These are phyloP conservation scores for Dendrocalamus latiflorus DNA, from an alignment of 202 grass and related monocot species.

Conservation along the genomic window DNA sequence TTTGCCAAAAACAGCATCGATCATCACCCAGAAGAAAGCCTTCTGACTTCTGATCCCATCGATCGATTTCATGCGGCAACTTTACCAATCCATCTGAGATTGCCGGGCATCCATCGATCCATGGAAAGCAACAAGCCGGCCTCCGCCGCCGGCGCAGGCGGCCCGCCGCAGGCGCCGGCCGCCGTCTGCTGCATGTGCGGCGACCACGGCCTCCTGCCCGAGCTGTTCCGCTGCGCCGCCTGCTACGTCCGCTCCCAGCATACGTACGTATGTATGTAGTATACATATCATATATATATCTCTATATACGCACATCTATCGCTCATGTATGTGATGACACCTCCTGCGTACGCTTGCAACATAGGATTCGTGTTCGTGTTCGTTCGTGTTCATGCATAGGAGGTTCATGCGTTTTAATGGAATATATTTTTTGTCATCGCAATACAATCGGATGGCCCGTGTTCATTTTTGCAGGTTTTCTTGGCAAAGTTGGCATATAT, in stretches of 20 bases:
- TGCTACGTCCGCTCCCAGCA: conserved; percentile 80
- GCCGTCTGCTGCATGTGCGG: conserved; percentile 94
- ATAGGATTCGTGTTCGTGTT: neutral
- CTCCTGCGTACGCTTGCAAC: neutral
- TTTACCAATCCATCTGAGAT: conserved; percentile 1
- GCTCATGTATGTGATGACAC: neutral
- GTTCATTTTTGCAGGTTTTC: neutral
- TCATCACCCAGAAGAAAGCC: neutral
- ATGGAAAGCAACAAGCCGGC: conserved; percentile 31
- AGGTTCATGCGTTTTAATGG: neutral
- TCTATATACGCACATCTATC: neutral
- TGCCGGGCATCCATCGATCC: neutral
- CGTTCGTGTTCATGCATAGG: neutral
- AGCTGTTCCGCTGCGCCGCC: conserved; percentile 79
- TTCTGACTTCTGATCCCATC: neutral
- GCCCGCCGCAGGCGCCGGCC: neutral
- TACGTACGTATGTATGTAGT: conserved; percentile 44
- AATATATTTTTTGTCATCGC: neutral
- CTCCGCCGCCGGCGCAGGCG: neutral
- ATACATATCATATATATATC: neutral
- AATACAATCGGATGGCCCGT: neutral
- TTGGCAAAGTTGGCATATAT: neutral
- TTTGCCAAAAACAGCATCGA: neutral
- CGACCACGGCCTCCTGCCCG: conserved; percentile 74
- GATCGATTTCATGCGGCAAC: neutral